phyloP scores from a whole-genome alignment of 2,329 filamentous ascomycete species.

The Aspergillus ochraceoroseus region DNA sequence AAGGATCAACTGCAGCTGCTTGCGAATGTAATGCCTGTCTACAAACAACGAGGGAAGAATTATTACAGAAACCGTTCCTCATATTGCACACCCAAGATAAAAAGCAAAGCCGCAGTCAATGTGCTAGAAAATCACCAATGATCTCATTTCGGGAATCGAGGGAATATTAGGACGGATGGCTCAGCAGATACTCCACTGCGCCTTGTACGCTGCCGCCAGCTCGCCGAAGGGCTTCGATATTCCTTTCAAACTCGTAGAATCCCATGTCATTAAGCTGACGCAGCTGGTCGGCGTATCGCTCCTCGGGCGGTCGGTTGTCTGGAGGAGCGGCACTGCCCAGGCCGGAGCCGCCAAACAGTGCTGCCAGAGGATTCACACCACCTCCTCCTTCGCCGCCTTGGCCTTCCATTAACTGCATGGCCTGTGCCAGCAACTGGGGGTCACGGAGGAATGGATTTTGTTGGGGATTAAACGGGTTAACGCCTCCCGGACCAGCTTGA shows the following conservation, averaged over 20 bases:
- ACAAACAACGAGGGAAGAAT: conserved; percentile 1
- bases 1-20: not conserved
- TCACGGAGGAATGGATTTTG: conserved; percentile 57
- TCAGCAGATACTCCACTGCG: conserved; percentile 47
- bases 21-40: not conserved
- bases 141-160: not conserved
- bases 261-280: conserved; percentile 97
- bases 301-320: conserved; percentile 87
- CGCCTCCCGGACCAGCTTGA: too few relatives aligned
- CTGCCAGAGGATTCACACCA: conserved; percentile 43
- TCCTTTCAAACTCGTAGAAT: conserved; percentile 93
- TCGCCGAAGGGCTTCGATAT: conserved; percentile 79
- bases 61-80: conserved; percentile 7
- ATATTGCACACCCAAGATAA: conserved; percentile 1
- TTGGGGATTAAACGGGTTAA: conserved; percentile 46
- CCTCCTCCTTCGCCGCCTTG: conserved; percentile 32
- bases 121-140: conserved; percentile 5
- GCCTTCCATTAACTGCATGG: conserved; percentile 51
- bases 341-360: conserved; percentile 50
- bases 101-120: conserved; percentile 1
- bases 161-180: conserved; percentile 27
- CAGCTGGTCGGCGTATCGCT: conserved; percentile 84
- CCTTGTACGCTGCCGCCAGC: conserved; percentile 93
- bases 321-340: conserved; percentile 51
- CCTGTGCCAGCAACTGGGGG: conserved; percentile 54